phyloP scores from a whole-genome alignment of 2,329 filamentous ascomycete species.

The Aspergillus proliferans region DNA sequence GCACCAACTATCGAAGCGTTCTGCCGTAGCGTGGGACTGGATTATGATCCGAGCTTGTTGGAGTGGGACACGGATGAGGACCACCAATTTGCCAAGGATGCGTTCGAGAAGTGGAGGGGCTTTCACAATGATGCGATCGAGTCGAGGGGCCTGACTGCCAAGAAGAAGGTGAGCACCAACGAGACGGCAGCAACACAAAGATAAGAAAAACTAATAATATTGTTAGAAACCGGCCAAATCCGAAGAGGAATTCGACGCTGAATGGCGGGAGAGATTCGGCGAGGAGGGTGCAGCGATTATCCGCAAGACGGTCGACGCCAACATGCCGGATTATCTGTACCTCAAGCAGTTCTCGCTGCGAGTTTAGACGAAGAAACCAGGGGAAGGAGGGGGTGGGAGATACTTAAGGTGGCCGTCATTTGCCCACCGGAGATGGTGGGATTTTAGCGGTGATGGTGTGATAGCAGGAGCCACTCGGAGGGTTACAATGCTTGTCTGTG shows the following conservation, averaged over 20 bases:
- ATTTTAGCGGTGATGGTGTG: constrained; percentile 23
- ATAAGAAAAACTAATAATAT: constrained; percentile 3
- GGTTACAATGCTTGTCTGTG: too few relatives aligned
- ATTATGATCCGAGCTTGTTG: constrained; percentile 72
- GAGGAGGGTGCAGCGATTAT: constrained; percentile 54
- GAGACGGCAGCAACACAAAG: constrained; percentile 18
- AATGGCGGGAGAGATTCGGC: constrained; percentile 58
- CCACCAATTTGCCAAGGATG: constrained; percentile 60
- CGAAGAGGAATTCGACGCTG: constrained; percentile 52
- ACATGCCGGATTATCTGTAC: constrained; percentile 57
- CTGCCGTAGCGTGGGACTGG: constrained; percentile 73
- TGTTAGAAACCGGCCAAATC: constrained; percentile 24
- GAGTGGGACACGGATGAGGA: constrained; percentile 73
- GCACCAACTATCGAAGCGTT: constrained; percentile 68
- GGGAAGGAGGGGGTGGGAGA: constrained; percentile 2
- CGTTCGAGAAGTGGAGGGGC: constrained; percentile 94
- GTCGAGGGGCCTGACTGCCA: constrained; percentile 67
- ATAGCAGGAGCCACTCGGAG: constrained; percentile 7
- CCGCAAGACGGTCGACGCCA: constrained; percentile 52
- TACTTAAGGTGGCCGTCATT: background rate
- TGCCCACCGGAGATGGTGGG: constrained; percentile 16
- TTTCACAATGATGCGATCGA: constrained; percentile 94
- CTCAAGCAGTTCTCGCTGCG: constrained; percentile 61
- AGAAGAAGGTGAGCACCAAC: constrained; percentile 35
- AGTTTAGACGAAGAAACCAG: constrained; percentile 21